Conservation (phyloP, 495 filamentous ascomycete genomes). For the Annulohypoxylon moriforme region DNA sequence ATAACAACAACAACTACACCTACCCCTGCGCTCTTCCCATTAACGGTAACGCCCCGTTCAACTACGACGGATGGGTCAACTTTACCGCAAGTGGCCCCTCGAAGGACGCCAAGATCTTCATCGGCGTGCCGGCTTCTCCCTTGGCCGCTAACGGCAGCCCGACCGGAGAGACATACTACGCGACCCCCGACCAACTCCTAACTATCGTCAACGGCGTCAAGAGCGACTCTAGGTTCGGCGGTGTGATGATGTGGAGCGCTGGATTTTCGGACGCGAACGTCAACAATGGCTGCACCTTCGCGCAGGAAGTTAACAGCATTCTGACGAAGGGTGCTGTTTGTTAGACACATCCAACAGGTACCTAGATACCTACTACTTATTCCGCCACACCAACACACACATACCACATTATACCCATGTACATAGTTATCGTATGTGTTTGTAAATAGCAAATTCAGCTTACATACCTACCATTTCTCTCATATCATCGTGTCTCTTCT, state of each 20-base stretch:
- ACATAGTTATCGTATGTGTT: background rate
- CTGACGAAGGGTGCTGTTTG: slow-evolving; percentile 22
- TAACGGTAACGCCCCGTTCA: slow-evolving; percentile 51
- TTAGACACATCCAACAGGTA: background rate
- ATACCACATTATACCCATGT: slow-evolving; percentile 5
- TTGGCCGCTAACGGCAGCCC: slow-evolving; percentile 55
- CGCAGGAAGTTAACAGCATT: slow-evolving; percentile 36
- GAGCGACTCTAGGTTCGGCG: slow-evolving; percentile 58
- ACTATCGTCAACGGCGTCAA: slow-evolving; percentile 48
- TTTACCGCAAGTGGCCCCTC: slow-evolving; percentile 55
- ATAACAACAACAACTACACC: slow-evolving; percentile 54
- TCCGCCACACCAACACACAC: background rate
- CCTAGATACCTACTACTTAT: background rate
- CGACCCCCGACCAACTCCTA: slow-evolving; percentile 53
- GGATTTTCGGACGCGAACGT: slow-evolving; percentile 58
- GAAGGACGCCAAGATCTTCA: slow-evolving; percentile 58
- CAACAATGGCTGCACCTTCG: slow-evolving; percentile 57
- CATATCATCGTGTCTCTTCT: background rate
- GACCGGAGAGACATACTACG: slow-evolving; percentile 58
- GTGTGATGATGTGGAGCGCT: slow-evolving; percentile 67
- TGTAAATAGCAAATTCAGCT: background rate
- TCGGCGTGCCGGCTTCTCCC: slow-evolving; percentile 60
- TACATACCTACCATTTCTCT: background rate
- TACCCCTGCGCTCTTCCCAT: slow-evolving; percentile 48
- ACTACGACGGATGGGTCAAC: slow-evolving; percentile 59